Conservation (phyloP, 352 stramenopile genomes). For the Aphanomyces cochlioides region DNA sequence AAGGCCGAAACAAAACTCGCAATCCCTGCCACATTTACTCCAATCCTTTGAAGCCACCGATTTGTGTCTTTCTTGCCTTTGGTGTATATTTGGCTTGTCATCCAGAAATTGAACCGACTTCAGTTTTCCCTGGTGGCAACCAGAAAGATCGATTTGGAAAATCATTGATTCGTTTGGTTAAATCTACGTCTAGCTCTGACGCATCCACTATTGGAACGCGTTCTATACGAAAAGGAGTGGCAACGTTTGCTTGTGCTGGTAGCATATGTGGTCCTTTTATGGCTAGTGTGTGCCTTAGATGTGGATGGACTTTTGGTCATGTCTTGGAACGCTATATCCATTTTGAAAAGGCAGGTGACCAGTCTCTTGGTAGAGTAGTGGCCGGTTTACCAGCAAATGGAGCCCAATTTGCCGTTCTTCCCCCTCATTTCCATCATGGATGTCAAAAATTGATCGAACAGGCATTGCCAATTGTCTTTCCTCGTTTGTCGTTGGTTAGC, state of each 20-base stretch:
- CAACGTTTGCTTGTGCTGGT: constrained; percentile 27
- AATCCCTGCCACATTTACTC: constrained; percentile 39
- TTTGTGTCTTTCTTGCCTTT: constrained; percentile 37
- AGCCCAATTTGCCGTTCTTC: constrained; percentile 15
- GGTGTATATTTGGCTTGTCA: constrained; percentile 31
- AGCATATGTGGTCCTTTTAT: constrained; percentile 18
- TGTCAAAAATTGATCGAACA: constrained; percentile 1
- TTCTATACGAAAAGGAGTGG: constrained; percentile 28
- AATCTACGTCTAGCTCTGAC: not conserved
- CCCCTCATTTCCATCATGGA: constrained; percentile 18
- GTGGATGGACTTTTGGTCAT: constrained; percentile 19
- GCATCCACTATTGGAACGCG: constrained; percentile 15
- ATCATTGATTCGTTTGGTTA: not conserved
- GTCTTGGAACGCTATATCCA: constrained; percentile 25
- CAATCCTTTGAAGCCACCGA: constrained; percentile 36
- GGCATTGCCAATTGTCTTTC: not conserved
- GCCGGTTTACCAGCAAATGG: constrained; percentile 20
- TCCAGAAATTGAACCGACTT: not conserved
- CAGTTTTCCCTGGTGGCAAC: constrained; percentile 9
- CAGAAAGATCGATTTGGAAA: constrained; percentile 12
- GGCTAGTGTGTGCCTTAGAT: constrained; percentile 23
- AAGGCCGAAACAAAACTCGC: constrained; percentile 29
- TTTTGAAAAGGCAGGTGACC: constrained; percentile 17
- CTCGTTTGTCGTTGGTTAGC: not conserved
- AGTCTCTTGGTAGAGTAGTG: constrained; percentile 23